phyloP scores from a whole-genome alignment of 2,329 filamentous ascomycete genomes.

The Parasarocladium wereldwijsianum region DNA sequence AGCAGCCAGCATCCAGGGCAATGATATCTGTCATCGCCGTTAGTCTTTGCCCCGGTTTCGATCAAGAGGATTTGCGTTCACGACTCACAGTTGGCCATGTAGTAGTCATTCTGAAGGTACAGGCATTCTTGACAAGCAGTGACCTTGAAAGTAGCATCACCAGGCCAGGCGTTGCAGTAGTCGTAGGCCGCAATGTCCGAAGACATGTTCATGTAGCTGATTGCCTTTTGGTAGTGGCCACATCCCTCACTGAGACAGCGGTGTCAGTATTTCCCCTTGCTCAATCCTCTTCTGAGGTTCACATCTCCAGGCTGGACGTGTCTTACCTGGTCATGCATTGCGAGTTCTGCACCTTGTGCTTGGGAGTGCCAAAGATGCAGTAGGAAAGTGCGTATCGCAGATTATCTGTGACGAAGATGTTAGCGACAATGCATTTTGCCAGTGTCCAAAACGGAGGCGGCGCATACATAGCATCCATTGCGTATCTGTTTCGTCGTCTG shows the following conservation, averaged over 20 bases:
- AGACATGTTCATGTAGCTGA: constrained; percentile 35
- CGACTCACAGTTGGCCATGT: constrained; percentile 38
- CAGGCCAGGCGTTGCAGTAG: constrained; percentile 37
- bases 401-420: constrained; percentile 29
- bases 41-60: constrained; percentile 7
- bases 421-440: constrained; percentile 1
- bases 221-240: constrained; percentile 27
- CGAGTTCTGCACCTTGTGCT: constrained; percentile 24
- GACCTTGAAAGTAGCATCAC: constrained; percentile 20
- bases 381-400: constrained; percentile 38
- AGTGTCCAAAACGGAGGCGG: background rate
- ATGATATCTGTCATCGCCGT: constrained; percentile 24
- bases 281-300: too few relatives aligned
- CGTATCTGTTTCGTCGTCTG: constrained; percentile 32
- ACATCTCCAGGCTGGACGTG: too few relatives aligned
- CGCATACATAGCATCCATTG: constrained; percentile 40
- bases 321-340: constrained; percentile 38
- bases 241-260: constrained; percentile 33
- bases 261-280: constrained; percentile 11
- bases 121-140: constrained; percentile 33
- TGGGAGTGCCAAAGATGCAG: constrained; percentile 37
- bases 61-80: background rate
- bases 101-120: constrained; percentile 18
- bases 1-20: constrained; percentile 40
- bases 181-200: constrained; percentile 29